Evolutionary conservation across 441 rosid species (phyloP).

Genomic region (Gossypium armourianum): DNA sequence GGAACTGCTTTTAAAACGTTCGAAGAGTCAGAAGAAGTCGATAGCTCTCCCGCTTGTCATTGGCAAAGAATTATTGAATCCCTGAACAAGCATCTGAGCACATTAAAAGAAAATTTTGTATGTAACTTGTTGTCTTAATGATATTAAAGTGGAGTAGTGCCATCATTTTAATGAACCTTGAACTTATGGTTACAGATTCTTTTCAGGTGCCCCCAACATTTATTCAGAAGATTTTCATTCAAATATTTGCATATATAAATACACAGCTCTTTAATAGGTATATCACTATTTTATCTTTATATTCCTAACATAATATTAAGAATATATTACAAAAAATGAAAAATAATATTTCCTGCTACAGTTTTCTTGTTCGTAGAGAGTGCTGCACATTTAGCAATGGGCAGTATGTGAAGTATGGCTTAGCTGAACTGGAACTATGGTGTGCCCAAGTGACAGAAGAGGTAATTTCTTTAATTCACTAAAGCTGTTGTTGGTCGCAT

Average conservation of each 20-base stretch:
- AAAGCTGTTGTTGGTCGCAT: background rate
- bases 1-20: constrained; percentile 24
- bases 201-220: constrained; percentile 54
- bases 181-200: constrained; percentile 19
- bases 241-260: constrained; percentile 48
- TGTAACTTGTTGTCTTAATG: constrained; percentile 18
- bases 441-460: constrained; percentile 44
- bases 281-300: constrained; percentile 11
- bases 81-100: constrained; percentile 34
- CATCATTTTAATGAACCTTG: constrained; percentile 6
- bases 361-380: constrained; percentile 54
- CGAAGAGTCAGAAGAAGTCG: constrained; percentile 20
- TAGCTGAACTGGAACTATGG: constrained; percentile 51
- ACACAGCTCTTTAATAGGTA: constrained; percentile 61
- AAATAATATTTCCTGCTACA: constrained; percentile 23
- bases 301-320: constrained; percentile 13
- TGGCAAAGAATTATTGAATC: constrained; percentile 41
- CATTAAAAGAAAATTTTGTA: constrained; percentile 55
- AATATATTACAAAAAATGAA: constrained; percentile 1
- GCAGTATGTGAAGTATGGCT: constrained; percentile 52
- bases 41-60: constrained; percentile 27
- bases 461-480: constrained; percentile 24
- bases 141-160: constrained; percentile 1
- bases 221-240: constrained; percentile 42
- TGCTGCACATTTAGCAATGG: constrained; percentile 63